A percentile compares a stretch with the other conserved stretches of the same genome.
Conservation (phyloP, 345 rosid genomes). For the Eucalyptus marginata region DNA sequence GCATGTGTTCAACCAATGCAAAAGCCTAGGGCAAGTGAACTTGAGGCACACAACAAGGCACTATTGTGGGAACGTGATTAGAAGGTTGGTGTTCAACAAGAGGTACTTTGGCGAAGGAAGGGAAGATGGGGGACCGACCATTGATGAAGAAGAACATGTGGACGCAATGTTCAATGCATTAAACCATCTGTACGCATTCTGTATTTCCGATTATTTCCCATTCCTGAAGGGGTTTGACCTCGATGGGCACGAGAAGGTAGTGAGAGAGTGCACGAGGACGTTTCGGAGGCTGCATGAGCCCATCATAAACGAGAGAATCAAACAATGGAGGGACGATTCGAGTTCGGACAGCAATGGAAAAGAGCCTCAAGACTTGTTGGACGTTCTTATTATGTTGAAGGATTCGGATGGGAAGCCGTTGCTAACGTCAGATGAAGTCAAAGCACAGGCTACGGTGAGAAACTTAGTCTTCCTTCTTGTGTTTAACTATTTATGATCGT, state of each 20-base stretch:
- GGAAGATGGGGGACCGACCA: background rate
- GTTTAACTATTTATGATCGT: background rate
- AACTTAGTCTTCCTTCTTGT: background rate
- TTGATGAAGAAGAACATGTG: background rate
- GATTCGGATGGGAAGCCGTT: background rate
- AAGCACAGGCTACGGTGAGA: background rate
- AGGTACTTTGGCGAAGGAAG: slow-evolving; percentile 4
- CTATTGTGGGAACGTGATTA: background rate
- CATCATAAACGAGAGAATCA: background rate
- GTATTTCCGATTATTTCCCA: background rate
- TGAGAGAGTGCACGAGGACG: background rate
- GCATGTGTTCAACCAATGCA: slow-evolving; percentile 5
- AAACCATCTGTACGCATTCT: background rate
- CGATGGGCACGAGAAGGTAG: background rate
- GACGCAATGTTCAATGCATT: background rate
- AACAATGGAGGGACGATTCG: background rate
- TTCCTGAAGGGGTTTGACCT: background rate
- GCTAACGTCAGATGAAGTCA: background rate
- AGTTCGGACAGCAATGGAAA: background rate
- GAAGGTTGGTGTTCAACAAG: background rate
- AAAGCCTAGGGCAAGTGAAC: background rate
- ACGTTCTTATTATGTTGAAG: too few relatives aligned
- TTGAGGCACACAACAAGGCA: background rate
- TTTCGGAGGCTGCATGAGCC: background rate
- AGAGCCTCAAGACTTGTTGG: background rate